phyloP scores from a whole-genome alignment of 75 land plant genomes.

The Sequoiadendron giganteum region DNA sequence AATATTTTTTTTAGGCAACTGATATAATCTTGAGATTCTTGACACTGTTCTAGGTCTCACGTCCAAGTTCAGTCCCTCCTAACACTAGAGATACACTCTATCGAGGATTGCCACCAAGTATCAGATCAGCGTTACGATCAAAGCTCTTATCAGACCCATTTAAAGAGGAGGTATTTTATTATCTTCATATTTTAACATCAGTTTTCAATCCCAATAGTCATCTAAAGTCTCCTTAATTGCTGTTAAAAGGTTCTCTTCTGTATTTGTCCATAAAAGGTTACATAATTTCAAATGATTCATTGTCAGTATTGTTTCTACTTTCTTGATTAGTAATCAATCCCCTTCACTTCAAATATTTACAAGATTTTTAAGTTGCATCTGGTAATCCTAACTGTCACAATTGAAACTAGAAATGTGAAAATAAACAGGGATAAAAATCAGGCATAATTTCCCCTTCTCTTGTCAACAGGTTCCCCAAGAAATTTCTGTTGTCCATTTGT shows the following conservation, averaged over 20 bases:
- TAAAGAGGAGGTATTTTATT: conserved; percentile 53
- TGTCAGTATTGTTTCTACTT: background rate
- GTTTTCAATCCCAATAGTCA: background rate
- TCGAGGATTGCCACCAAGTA: conserved; percentile 64
- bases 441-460: background rate
- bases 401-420: background rate
- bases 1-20: background rate
- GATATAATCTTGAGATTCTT: background rate
- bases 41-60: conserved; percentile 48
- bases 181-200: background rate
- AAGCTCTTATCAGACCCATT: conserved; percentile 36
- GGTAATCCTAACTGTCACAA: background rate
- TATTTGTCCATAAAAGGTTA: background rate
- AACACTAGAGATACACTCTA: conserved; percentile 81
- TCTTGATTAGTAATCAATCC: background rate
- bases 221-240: background rate
- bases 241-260: background rate
- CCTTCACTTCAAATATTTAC: background rate
- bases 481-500: background rate
- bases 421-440: background rate
- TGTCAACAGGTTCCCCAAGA: background rate
- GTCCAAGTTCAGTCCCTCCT: conserved; percentile 82
- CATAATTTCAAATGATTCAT: background rate
- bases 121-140: conserved; percentile 62
- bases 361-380: background rate